Conservation (phyloP, 345 rosid genomes). For the Linum lewisii region DNA sequence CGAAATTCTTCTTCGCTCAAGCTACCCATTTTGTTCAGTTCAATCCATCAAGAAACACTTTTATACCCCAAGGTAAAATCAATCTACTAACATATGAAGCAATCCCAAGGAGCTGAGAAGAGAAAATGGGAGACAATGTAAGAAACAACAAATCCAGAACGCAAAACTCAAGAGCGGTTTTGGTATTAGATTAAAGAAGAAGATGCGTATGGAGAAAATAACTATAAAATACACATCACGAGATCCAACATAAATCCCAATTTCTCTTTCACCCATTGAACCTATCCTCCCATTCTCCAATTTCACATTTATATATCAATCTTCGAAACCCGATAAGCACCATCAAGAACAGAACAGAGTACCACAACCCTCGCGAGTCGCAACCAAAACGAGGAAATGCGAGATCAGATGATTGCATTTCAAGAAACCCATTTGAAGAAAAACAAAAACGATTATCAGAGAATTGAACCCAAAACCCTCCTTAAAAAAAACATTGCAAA, state of each 20-base stretch:
- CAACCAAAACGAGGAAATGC: conserved; percentile 17
- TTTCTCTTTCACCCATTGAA: conserved; percentile 46
- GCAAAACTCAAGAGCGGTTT: conserved; percentile 42
- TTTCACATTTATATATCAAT: not conserved
- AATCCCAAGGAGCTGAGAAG: conserved; percentile 34
- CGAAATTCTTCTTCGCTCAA: conserved; percentile 44
- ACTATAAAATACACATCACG: conserved; percentile 35
- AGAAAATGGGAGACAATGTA: conserved; percentile 8
- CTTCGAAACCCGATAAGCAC: not conserved
- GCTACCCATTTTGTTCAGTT: conserved; percentile 50
- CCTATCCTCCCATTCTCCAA: conserved; percentile 26
- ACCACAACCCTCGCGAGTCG: conserved; percentile 17
- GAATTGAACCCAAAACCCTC: conserved; percentile 12
- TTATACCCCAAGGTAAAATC: conserved; percentile 30
- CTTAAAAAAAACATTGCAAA: not conserved
- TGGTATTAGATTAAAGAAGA: not conserved
- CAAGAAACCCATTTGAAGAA: conserved; percentile 17
- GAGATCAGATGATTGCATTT: conserved; percentile 39
- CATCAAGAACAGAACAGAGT: conserved; percentile 11
- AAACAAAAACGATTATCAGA: too few relatives aligned
- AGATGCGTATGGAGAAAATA: conserved; percentile 3
- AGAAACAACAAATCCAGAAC: conserved; percentile 16
- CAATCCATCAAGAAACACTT: conserved; percentile 51
- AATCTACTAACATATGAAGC: conserved; percentile 41
- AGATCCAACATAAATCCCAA: conserved; percentile 90